Conservation (phyloP, 2,329 filamentous ascomycete genomes). For the Venturia effusa region DNA sequence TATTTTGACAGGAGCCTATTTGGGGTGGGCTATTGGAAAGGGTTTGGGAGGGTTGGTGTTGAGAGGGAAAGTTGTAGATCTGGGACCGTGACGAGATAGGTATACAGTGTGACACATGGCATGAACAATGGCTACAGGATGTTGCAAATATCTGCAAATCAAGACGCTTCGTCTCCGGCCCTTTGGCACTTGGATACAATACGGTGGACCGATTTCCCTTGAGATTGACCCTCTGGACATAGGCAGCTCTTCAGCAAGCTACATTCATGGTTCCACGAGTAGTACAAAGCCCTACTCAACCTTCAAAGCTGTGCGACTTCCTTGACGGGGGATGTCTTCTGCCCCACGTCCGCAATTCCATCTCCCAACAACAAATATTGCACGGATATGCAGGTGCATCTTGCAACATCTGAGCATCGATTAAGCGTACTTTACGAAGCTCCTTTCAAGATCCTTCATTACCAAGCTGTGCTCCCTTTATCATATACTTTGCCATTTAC, state of each 20-base stretch:
- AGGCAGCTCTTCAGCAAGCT: neutral
- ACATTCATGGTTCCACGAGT: neutral
- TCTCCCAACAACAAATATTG: too few relatives aligned
- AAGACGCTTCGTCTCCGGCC: neutral
- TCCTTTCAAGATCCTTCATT: too few relatives aligned
- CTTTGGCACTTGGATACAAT: neutral
- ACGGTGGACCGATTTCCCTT: too few relatives aligned
- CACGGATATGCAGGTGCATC: too few relatives aligned
- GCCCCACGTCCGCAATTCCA: neutral
- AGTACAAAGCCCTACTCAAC: neutral
- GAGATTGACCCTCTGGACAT: too few relatives aligned
- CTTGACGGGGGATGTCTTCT: neutral
- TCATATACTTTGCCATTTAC: too few relatives aligned
- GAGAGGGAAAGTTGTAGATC: slow-evolving; percentile 44
- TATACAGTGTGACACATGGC: neutral
- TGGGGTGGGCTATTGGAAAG: slow-evolving; percentile 65
- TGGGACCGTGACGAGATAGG: slow-evolving; percentile 27
- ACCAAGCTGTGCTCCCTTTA: too few relatives aligned
- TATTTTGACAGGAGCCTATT: slow-evolving; percentile 71
- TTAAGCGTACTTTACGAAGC: too few relatives aligned
- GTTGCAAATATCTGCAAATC: neutral
- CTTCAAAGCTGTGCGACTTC: neutral
- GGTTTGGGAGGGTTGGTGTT: slow-evolving; percentile 29
- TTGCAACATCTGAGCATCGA: too few relatives aligned
- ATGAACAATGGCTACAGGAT: neutral